phyloP scores from a whole-genome alignment of 495 filamentous ascomycete species.

The Polyplosphaeria fusca region DNA sequence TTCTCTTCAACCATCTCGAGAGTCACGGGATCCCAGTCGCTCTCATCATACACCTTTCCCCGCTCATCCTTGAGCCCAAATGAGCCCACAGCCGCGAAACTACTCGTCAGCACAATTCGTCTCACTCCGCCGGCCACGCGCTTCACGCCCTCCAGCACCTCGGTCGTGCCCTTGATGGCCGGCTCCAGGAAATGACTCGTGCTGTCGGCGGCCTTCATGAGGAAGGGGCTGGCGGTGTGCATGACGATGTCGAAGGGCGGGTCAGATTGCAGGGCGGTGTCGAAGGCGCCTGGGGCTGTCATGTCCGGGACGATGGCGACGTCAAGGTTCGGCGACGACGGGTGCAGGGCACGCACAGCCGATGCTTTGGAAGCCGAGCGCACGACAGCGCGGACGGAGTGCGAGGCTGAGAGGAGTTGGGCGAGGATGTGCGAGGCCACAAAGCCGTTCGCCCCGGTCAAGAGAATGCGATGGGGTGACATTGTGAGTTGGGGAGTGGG shows the following conservation, averaged over 20 bases:
- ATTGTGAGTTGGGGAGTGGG: background rate
- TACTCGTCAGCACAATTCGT: background rate
- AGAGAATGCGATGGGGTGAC: constrained; percentile 21
- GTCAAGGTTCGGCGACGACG: constrained; percentile 32
- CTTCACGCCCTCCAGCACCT: background rate
- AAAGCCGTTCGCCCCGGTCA: constrained; percentile 35
- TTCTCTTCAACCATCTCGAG: background rate
- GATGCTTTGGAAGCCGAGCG: constrained; percentile 14
- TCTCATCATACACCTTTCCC: constrained; percentile 2
- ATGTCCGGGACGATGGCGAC: constrained; percentile 50
- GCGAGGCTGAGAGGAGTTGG: constrained; percentile 13
- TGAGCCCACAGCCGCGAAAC: constrained; percentile 1
- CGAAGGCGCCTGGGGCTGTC: constrained; percentile 44
- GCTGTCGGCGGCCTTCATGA: background rate
- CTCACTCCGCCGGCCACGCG: background rate
- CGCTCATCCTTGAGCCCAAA: background rate
- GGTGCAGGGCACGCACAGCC: background rate
- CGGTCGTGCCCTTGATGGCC: constrained; percentile 6
- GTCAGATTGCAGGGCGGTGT: constrained; percentile 44
- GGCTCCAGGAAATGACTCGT: background rate
- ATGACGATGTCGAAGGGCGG: constrained; percentile 20
- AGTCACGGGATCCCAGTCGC: constrained; percentile 9
- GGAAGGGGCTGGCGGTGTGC: constrained; percentile 8
- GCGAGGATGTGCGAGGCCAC: constrained; percentile 27
- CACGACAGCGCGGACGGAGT: constrained; percentile 21